Percentiles rank a stretch among this genome's conserved stretches.
These are phyloP conservation scores for Yamadazyma friedrichii DNA, from an alignment of 1,139 yeast species.

Conservation along the genomic window DNA sequence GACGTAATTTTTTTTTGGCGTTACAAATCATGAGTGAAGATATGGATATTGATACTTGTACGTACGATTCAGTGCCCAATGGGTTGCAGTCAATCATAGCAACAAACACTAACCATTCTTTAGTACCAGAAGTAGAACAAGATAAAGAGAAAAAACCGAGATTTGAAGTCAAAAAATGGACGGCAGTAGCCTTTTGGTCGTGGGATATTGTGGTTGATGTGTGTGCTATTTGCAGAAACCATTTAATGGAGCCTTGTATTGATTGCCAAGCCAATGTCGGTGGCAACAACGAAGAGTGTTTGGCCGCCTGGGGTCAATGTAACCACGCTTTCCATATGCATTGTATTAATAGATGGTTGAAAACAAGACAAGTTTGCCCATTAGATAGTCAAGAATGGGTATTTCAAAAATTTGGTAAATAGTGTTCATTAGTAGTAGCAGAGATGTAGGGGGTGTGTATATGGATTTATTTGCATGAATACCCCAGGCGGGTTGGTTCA, in stretches of 20 bases:
- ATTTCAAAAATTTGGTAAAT: slow-evolving; percentile 72
- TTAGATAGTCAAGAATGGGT: slow-evolving; percentile 95
- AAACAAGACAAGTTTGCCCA: slow-evolving; percentile 97
- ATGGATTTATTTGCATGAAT: not conserved
- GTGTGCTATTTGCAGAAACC: slow-evolving; percentile 98
- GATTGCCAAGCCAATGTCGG: slow-evolving; percentile 91
- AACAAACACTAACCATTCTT: slow-evolving; percentile 8
- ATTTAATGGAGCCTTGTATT: slow-evolving; percentile 97
- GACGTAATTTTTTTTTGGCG: not conserved
- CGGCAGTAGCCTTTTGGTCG: slow-evolving; percentile 99
- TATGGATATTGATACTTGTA: slow-evolving; percentile 20
- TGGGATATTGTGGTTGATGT: slow-evolving; percentile 98
- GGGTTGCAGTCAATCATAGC: not conserved
- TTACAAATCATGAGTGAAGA: slow-evolving; percentile 16
- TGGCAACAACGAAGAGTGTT: slow-evolving; percentile 75
- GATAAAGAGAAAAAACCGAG: slow-evolving; percentile 28
- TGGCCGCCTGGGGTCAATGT: slow-evolving; percentile 97
- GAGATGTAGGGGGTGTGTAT: slow-evolving; percentile 2
- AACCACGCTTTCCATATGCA: slow-evolving; percentile 94
- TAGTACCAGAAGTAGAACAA: slow-evolving; percentile 17
- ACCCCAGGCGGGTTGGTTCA: no score
- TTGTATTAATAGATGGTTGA: slow-evolving; percentile 94
- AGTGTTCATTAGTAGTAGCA: not conserved
- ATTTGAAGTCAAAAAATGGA: slow-evolving; percentile 69
- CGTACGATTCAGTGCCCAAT: slow-evolving; percentile 8